phyloP scores from a whole-genome alignment of 2,329 filamentous ascomycete species.

The Raffaelea arxii region DNA sequence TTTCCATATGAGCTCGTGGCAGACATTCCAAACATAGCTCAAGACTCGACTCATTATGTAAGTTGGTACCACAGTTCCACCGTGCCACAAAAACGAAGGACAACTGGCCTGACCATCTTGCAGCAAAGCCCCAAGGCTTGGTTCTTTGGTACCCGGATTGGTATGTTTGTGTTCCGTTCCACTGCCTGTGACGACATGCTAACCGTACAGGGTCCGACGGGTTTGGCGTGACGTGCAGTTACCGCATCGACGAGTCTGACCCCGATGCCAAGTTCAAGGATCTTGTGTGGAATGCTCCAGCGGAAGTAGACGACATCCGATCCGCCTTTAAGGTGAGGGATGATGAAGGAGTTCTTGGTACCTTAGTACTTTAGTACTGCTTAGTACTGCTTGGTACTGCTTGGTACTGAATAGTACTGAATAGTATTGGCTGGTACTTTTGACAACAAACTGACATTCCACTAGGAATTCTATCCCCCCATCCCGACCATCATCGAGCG shows the following conservation, averaged over 20 bases:
- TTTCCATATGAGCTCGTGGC: conserved; percentile 6
- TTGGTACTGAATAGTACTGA: too few species aligned
- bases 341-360: too few species aligned
- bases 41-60: conserved; percentile 6
- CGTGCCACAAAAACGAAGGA: background rate
- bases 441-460: too few species aligned
- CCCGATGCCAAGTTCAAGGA: conserved; percentile 1
- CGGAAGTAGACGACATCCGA: conserved; percentile 4
- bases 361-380: too few species aligned
- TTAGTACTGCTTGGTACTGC: too few species aligned
- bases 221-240: conserved; percentile 7
- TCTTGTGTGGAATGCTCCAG: conserved; percentile 3
- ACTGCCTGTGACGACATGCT: background rate
- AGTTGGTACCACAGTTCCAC: background rate
- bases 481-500: conserved; percentile 7
- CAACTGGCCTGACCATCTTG: background rate
- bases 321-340: background rate
- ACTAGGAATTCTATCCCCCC: conserved; percentile 1
- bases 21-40: conserved; percentile 3
- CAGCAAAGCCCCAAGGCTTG: background rate
- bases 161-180: background rate
- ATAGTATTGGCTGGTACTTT: too few species aligned
- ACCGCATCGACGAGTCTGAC: conserved; percentile 4
- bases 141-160: background rate
- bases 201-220: conserved; percentile 1